A percentile compares a stretch with the other conserved stretches of the same genome.
These are phyloP conservation scores for Blumeriella jaapii DNA, from an alignment of 2,329 filamentous ascomycete genomes.

Conservation along the genomic window DNA sequence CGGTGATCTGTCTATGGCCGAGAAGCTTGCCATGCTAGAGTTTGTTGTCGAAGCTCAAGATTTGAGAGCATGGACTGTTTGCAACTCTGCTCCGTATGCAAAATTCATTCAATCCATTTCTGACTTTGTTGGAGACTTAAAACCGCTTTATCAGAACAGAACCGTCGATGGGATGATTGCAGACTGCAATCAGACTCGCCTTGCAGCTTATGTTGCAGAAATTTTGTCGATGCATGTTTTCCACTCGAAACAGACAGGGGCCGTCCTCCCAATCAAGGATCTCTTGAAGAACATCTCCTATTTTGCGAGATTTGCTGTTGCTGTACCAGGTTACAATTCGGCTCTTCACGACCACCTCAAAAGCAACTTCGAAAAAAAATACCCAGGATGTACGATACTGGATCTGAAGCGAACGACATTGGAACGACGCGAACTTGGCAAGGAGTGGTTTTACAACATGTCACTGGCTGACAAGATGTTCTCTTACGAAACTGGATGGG, in stretches of 20 bases:
- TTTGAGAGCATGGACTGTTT: constrained; percentile 91
- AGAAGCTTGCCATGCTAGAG: constrained; percentile 66
- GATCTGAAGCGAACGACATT: constrained; percentile 71
- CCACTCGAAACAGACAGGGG: constrained; percentile 65
- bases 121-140: constrained; percentile 52
- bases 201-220: constrained; percentile 76
- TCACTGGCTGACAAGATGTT: constrained; percentile 66
- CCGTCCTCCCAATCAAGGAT: constrained; percentile 54
- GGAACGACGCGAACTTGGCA: constrained; percentile 53
- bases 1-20: constrained; percentile 47
- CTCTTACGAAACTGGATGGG: constrained; percentile 67
- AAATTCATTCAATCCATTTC: constrained; percentile 63
- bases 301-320: constrained; percentile 65
- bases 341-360: constrained; percentile 79
- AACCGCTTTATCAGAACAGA: constrained; percentile 40
- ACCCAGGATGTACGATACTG: constrained; percentile 58
- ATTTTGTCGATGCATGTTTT: constrained; percentile 87
- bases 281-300: constrained; percentile 68
- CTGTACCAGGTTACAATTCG: constrained; percentile 72
- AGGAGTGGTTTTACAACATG: constrained; percentile 75
- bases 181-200: constrained; percentile 47
- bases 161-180: constrained; percentile 24
- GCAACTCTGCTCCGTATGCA: constrained; percentile 62
- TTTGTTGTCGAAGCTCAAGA: constrained; percentile 86
- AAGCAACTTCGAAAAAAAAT: constrained; percentile 72